Base-by-base conservation (phyloP, 2,329 filamentous ascomycete species). In the Sporothrix protearum region DNA sequence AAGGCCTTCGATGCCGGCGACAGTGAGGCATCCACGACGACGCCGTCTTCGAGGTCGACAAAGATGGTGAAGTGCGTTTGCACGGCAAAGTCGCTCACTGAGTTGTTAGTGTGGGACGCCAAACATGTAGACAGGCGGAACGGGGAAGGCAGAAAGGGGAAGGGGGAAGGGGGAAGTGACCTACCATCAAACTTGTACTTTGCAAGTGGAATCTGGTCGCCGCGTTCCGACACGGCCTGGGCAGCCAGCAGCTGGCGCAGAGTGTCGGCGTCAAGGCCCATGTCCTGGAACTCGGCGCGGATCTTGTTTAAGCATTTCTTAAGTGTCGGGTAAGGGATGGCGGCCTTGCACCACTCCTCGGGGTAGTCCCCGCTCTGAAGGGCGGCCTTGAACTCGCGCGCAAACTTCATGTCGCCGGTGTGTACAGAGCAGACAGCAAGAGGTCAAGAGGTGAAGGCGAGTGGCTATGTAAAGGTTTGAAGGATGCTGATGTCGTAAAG, bases 301-400 rank as follows among this genome's bases (percentile, higher is more conserved):
- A 96, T 90, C 78, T 90, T 90, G 78, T 94, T 95, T 78, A 97
- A 90, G 80, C 92, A 92, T 82, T 96, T 97, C 81, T 97, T 97
- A 71, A 97, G 86, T 80, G 93, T 88, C 59, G 90, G 87, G 79
- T 97, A 97, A 2, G 92, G 92, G 73, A 97, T 92, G 66, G 93
- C 93, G 36, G 89, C 89, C 59, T 91, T 85, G 66, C 94, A 82
- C 88, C 87, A 90, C 78, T 90, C 88, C 67, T 87, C 82, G 8
- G 93, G 93, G 78, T 93, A 97, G 75, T 87, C 91, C 63, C 73
- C 74, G 69, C 74, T 75, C 55, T 68, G 47, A n/a, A 97, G 85
- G 67, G 87, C 86, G 76, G 90, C 87, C 78, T 90, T 88, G 79
- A 93, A 96, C 77, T 90, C 87, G 78, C 91, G 92, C 36, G 90